These are phyloP conservation scores for Torulaspora indica DNA, from an alignment of 805 yeast species.

Conservation along the genomic window DNA sequence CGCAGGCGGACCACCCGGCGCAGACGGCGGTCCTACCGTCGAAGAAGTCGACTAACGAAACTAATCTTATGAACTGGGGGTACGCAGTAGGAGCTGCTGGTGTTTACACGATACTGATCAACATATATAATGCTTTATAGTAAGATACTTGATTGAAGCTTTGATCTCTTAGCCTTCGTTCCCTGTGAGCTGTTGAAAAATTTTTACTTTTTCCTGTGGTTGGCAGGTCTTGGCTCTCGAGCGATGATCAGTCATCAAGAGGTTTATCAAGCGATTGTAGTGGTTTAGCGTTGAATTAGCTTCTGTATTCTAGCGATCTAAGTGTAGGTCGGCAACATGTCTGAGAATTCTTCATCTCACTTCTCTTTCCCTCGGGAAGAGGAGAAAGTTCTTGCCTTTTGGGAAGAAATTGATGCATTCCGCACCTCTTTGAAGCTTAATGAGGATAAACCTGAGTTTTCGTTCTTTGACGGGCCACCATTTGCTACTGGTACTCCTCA, in stretches of 20 bases:
- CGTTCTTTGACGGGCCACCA: constrained; percentile 98
- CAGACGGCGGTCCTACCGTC: constrained; percentile 62
- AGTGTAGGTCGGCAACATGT: constrained; percentile 23
- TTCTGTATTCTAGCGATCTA: background rate
- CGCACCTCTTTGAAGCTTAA: constrained; percentile 77
- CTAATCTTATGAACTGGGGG: no score
- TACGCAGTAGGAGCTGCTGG: no score
- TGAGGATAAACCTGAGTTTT: constrained; percentile 78
- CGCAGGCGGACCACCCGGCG: constrained; percentile 42
- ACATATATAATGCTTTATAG: background rate
- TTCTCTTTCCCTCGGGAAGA: constrained; percentile 88
- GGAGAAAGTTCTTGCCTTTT: constrained; percentile 67
- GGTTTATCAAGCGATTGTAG: background rate
- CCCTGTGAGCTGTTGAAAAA: background rate
- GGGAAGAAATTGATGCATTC: constrained; percentile 96
- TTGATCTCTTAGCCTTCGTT: no score
- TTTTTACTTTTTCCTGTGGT: constrained; percentile 1
- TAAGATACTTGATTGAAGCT: background rate
- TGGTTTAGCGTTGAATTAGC: background rate
- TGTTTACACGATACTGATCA: no score
- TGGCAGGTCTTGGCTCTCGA: background rate
- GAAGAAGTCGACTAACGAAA: constrained; percentile 63
- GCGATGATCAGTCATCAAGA: constrained; percentile 1
- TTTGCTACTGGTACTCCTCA: constrained; percentile 99
- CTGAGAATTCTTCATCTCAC: constrained; percentile 32